phyloP scores from a whole-genome alignment of 2,329 filamentous ascomycete genomes.

The Pyrenophora seminiperda region DNA sequence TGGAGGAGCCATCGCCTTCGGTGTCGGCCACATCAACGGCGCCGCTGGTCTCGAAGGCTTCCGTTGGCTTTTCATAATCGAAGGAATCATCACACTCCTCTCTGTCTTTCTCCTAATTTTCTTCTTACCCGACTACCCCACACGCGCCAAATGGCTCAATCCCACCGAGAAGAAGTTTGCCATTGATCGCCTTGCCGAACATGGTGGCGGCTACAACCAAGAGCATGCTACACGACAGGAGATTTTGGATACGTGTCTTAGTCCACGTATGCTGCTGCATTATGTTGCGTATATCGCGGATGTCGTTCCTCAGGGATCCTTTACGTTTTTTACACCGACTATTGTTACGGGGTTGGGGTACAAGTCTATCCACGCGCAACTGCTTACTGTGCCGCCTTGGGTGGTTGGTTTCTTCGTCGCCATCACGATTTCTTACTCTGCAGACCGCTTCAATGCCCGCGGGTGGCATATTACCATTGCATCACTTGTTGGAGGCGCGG shows the following conservation, averaged over 20 bases:
- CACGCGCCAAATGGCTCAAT: constrained; percentile 52
- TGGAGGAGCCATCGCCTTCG: constrained; percentile 61
- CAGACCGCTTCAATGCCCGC: constrained; percentile 22
- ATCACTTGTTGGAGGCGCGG: not conserved
- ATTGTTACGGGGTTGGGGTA: constrained; percentile 65
- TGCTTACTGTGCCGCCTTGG: constrained; percentile 68
- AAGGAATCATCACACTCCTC: constrained; percentile 15
- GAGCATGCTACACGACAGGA: constrained; percentile 1
- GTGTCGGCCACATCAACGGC: constrained; percentile 49
- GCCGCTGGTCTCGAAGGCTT: constrained; percentile 42
- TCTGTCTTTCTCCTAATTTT: constrained; percentile 48
- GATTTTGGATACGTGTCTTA: constrained; percentile 1
- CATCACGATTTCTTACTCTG: constrained; percentile 25
- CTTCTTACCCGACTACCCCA: constrained; percentile 56
- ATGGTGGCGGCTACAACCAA: constrained; percentile 5
- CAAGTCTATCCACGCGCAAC: constrained; percentile 62
- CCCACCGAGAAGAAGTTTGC: constrained; percentile 7
- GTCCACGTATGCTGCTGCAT: constrained; percentile 3
- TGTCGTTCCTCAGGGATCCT: constrained; percentile 16
- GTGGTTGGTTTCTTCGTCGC: constrained; percentile 53
- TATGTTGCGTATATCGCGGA: constrained; percentile 5
- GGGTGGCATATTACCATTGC: constrained; percentile 8
- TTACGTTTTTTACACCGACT: constrained; percentile 67
- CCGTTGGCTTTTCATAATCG: constrained; percentile 24
- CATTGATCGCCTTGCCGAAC: constrained; percentile 1